A percentile compares a stretch with the other conserved stretches of the same genome.
Conservation (phyloP, 2,329 filamentous ascomycete genomes). For the Colletotrichum simmondsii region DNA sequence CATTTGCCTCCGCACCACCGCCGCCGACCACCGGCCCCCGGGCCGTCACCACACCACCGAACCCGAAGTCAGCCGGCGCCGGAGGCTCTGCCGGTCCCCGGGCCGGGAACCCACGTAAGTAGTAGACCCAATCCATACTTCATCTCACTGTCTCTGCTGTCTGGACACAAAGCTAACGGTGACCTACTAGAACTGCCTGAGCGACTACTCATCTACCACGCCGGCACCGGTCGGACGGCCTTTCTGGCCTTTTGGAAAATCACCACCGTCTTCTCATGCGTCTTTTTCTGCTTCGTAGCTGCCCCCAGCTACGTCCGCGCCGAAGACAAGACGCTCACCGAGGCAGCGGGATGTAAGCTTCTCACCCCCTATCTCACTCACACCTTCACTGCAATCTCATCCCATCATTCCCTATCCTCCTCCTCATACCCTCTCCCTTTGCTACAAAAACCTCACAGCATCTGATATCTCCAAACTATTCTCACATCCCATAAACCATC, state of each 20-base stretch:
- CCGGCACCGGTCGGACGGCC: slow-evolving; percentile 73
- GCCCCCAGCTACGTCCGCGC: slow-evolving; percentile 67
- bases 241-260: slow-evolving; percentile 79
- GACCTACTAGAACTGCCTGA: slow-evolving; percentile 61
- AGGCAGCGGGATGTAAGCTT: slow-evolving; percentile 51
- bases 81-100: neutral
- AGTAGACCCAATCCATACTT: neutral
- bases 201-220: slow-evolving; percentile 78
- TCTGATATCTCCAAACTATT: no score
- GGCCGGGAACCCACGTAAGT: neutral
- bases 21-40: neutral
- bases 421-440: neutral
- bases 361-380: slow-evolving; percentile 36
- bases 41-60: neutral
- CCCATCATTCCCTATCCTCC: neutral
- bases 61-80: slow-evolving; percentile 3
- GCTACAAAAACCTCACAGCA: neutral
- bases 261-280: slow-evolving; percentile 75
- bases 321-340: slow-evolving; percentile 47
- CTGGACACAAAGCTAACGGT: slow-evolving; percentile 1
- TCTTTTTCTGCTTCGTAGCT: slow-evolving; percentile 72
- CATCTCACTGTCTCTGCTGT: neutral
- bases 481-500: neutral
- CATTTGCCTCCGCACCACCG: slow-evolving; percentile 22
- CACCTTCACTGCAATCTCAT: neutral